phyloP scores from a whole-genome alignment of 2,329 filamentous ascomycete genomes.

The Daldinia sp. region DNA sequence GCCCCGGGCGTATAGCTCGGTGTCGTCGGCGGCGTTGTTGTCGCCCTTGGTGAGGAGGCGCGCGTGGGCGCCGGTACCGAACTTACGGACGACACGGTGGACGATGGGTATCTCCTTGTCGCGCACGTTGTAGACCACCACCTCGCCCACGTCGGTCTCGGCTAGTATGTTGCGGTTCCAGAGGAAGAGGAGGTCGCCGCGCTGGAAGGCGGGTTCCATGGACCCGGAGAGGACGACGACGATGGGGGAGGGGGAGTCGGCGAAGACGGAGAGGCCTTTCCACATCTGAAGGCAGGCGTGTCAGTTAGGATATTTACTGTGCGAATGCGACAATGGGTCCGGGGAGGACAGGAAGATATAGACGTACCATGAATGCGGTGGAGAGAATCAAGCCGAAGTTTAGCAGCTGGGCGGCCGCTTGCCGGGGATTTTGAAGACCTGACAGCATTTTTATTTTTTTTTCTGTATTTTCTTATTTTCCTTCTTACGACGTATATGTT shows the following conservation, averaged over 20 bases:
- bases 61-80: conserved; percentile 66
- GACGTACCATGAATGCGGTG: conserved; percentile 83
- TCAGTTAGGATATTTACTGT: conserved; percentile 31
- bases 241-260: conserved; percentile 79
- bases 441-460: conserved; percentile 66
- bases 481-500: not conserved
- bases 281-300: conserved; percentile 64
- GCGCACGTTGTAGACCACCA: conserved; percentile 79
- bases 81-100: conserved; percentile 84
- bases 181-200: conserved; percentile 77
- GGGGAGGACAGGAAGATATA: not conserved
- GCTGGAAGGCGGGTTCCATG: conserved; percentile 85
- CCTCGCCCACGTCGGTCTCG: conserved; percentile 63
- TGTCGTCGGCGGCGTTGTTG: conserved; percentile 94
- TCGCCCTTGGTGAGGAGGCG: conserved; percentile 95
- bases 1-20: conserved; percentile 82
- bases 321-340: not conserved
- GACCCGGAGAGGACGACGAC: conserved; percentile 85
- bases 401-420: conserved; percentile 81
- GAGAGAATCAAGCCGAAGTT: conserved; percentile 92
- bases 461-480: conserved; percentile 48
- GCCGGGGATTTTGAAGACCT: conserved; percentile 76
- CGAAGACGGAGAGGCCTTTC: conserved; percentile 85
- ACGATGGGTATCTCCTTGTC: conserved; percentile 98
- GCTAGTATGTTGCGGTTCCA: conserved; percentile 74